Conservation (phyloP, 1,284 basidiomycete species). For the Sphaerobolus stellatus region DNA sequence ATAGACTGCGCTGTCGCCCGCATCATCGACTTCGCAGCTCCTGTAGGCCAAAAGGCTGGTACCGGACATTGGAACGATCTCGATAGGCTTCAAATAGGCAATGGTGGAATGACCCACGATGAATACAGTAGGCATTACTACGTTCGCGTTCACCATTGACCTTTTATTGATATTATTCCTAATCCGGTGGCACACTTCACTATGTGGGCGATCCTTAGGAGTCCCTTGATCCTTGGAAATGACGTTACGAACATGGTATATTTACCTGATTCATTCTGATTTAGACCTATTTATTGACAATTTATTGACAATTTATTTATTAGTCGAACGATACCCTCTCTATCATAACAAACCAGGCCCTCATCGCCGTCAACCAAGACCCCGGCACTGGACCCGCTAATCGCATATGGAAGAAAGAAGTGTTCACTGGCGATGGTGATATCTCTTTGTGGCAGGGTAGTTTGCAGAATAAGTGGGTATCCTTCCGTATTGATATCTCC, state of each 20-base stretch:
- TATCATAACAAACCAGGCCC: conserved; percentile 37
- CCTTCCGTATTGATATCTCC: background rate
- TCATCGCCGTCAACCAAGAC: conserved; percentile 37
- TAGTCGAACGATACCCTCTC: conserved; percentile 33
- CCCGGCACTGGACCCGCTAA: conserved; percentile 27
- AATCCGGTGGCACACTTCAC: conserved; percentile 40
- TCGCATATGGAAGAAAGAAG: conserved; percentile 32
- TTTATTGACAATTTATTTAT: background rate
- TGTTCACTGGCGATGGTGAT: conserved; percentile 26
- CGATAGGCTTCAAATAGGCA: conserved; percentile 46
- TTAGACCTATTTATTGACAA: background rate
- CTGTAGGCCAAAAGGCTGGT: conserved; percentile 39
- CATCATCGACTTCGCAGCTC: conserved; percentile 42
- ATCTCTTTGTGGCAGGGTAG: conserved; percentile 33
- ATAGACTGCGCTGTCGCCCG: conserved; percentile 37
- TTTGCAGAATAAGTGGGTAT: conserved; percentile 31
- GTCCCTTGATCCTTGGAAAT: conserved; percentile 43
- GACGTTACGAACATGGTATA: conserved; percentile 40
- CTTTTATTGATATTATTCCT: background rate
- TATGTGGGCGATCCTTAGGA: conserved; percentile 45
- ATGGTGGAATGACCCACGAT: conserved; percentile 43
- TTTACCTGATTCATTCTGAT: too few species aligned
- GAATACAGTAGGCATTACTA: conserved; percentile 33
- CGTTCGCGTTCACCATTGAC: conserved; percentile 1
- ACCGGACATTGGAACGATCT: conserved; percentile 43